Base-by-base conservation (phyloP, 345 rosid species). In the Gossypium australe region DNA sequence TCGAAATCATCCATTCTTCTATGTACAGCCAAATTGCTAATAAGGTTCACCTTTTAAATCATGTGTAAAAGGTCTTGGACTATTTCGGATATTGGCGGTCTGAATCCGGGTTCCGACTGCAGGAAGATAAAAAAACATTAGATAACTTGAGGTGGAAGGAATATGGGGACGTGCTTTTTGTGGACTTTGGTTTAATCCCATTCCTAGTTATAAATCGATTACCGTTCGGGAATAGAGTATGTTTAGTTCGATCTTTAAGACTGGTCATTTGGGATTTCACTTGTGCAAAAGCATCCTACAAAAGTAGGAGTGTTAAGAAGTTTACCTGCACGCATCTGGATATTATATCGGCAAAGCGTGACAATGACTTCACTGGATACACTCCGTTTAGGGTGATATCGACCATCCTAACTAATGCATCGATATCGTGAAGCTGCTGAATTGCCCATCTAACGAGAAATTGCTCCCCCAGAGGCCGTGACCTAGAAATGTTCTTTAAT, bases 331-430 rank as follows among this genome's bases (percentile, higher is more conserved):
- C 80, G 49, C 97, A 90, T 78, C 94, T 83, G 64, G 94, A 87
- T 80, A 95, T 93, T 74, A 93, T 95, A 80, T 93, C 98, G 1
- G 98, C 93, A 78, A 93, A 90, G 44, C 98, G 96, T n/a, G 99
- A 95, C 76, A 95, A 76, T 2, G 99, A 88, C 80, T 91, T 95
- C 85, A 78, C 75, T 13, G 93, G 90, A 80, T 88, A 90, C 12
- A 82, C 80, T 79, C 98, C 91, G 0, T 85, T 82, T 71, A 93
- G 64, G 47, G 86, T 76, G 1, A 95, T 94, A 72, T 93, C 99
- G 72, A 90, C 93, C 99, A 95, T 95, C 81, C 90, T 85, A 18
- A 89, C 81, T 72, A 95, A 76, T 0, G 99, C 89, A 77, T 95
- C 89, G 1, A 93, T 93, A 77, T 93, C 98, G 60, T 95, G 94